Base-by-base conservation (phyloP, 2,329 filamentous ascomycete genomes). In the Ophiostoma tasmaniense region DNA sequence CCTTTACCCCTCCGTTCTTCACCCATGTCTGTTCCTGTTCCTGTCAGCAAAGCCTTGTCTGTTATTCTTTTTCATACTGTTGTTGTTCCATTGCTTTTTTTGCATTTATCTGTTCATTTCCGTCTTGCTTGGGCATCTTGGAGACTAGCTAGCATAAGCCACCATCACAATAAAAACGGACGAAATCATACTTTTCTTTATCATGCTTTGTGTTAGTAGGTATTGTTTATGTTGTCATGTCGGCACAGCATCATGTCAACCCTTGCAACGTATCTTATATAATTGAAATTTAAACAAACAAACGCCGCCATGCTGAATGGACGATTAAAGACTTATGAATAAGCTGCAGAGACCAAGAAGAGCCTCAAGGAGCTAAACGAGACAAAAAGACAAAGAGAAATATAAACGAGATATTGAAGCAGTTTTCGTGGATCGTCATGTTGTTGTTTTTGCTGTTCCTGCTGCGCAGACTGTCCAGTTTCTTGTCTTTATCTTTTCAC, bases 61-160 rank as follows among this genome's bases (percentile, higher is more conserved):
- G n/a, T 22, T 22, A 37, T n/a, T 55, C 28, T 25, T 65, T 28
- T 65, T n/a, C 28, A 37, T 64, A 61, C 55, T 28, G 64, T 28
- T n/a, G 42, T 65, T 67, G 13, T 33, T 10, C 42, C 33, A 64
- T 66, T 68, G 35, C 39, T 66, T 66, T 64, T 5, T 39, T 55
- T 25, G 11, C 20, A 22, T 45, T 66, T 30, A 50, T 17, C 37
- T 65, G 33, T 66, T 28, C 28, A 42, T 68, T 61, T 65, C 22
- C 55, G 20, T 66, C 13, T 66, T 39, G 66, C n/a, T 62, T 37
- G 61, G 64, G 64, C 37, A 65, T 65, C 14, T 45, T 65, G 64
- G 61, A 64, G 30, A 39, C n/a, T 22, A 64, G 33, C 61, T 64
- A 64, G 61, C 61, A 64, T 39, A 37, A 25, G 45, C 61, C 30